Evolutionary conservation across 306 rosid genomes (phyloP).

Genomic region (Castanea crenata): DNA sequence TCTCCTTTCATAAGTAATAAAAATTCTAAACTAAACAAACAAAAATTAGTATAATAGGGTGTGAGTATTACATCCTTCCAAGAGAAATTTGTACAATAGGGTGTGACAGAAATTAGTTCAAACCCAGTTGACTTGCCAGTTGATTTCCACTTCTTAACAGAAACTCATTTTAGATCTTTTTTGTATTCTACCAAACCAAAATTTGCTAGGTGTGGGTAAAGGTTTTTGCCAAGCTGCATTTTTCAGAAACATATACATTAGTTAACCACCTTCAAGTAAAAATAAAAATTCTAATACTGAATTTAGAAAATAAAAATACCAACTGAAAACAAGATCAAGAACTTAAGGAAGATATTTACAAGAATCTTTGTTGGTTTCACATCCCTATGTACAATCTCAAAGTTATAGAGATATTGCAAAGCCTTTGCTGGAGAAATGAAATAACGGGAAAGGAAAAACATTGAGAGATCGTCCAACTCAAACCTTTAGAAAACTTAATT

Average conservation of each 20-base stretch:
- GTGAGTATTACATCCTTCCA: no score
- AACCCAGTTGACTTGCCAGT: constrained; percentile 84
- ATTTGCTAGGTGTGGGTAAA: constrained; percentile 72
- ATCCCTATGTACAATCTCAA: constrained; percentile 93
- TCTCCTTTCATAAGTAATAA: no score
- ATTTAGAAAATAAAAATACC: background rate
- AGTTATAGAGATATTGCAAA: constrained; percentile 82
- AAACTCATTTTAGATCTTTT: constrained; percentile 57
- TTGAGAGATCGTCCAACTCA: background rate
- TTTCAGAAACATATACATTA: constrained; percentile 15
- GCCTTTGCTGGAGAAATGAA: constrained; percentile 67
- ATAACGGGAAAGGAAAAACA: constrained; percentile 21
- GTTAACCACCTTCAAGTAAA: constrained; percentile 10
- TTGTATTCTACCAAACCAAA: constrained; percentile 88
- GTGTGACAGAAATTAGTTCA: no score
- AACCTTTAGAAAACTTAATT: background rate
- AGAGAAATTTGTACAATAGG: no score
- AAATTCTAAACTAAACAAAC: no score
- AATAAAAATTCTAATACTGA: background rate
- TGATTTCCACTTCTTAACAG: constrained; percentile 78
- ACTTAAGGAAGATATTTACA: constrained; percentile 51
- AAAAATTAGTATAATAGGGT: no score
- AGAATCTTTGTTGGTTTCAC: constrained; percentile 94
- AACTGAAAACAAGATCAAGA: constrained; percentile 12
- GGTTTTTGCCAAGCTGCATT: constrained; percentile 74